phyloP scores from a whole-genome alignment of 768 basidiomycete species.

The Calocybe cyanea region DNA sequence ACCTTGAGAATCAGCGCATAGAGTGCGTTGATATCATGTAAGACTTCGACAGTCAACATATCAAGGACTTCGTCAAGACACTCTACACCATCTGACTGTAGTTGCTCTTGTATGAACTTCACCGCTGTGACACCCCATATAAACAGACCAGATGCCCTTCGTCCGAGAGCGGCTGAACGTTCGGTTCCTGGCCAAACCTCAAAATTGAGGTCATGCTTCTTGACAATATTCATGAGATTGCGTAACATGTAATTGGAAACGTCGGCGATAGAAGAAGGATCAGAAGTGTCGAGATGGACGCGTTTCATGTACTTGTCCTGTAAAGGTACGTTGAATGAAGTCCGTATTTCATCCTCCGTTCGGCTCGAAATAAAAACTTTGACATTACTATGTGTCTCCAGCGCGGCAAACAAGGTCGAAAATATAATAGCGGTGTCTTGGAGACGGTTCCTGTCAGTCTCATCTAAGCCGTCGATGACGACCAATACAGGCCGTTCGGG shows the following conservation, averaged over 20 bases:
- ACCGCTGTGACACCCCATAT: slow-evolving; percentile 10
- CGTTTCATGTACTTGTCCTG: slow-evolving; percentile 7
- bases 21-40: slow-evolving; percentile 1
- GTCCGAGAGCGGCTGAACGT: slow-evolving; percentile 3
- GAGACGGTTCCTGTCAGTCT: slow-evolving; percentile 11
- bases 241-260: slow-evolving; percentile 7
- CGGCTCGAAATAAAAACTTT: slow-evolving; percentile 15
- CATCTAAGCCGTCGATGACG: slow-evolving; percentile 18
- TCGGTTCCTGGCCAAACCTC: slow-evolving; percentile 13
- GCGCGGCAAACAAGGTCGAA: slow-evolving; percentile 6
- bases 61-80: slow-evolving; percentile 8
- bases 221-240: slow-evolving; percentile 3
- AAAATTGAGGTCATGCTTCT: slow-evolving; percentile 4
- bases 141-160: slow-evolving; percentile 13
- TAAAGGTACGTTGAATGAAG: slow-evolving; percentile 1
- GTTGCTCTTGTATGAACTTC: slow-evolving; percentile 8
- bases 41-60: slow-evolving; percentile 7
- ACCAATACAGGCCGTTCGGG: slow-evolving; percentile 11
- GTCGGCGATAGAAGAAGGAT: slow-evolving; percentile 5
- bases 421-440: slow-evolving; percentile 9
- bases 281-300: slow-evolving; percentile 9
- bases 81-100: slow-evolving; percentile 6
- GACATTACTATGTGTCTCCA: slow-evolving; percentile 4
- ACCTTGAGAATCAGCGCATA: slow-evolving; percentile 11
- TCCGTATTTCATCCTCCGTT: slow-evolving; percentile 12